These are phyloP conservation scores for Candida sp. DNA, from an alignment of 1,139 yeast genomes.

Conservation along the genomic window DNA sequence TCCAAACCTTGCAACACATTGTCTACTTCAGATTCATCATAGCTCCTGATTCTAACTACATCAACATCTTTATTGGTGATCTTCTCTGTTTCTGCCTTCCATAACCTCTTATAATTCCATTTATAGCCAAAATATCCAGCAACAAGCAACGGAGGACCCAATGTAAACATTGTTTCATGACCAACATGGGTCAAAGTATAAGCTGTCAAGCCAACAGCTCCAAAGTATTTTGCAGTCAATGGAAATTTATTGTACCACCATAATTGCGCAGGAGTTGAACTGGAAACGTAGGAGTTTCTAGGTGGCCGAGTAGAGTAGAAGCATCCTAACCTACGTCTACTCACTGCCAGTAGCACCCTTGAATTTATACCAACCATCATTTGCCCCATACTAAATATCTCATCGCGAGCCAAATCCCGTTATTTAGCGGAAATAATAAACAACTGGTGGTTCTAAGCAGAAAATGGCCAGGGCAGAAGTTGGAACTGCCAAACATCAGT, in stretches of 20 bases:
- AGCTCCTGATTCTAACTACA: slow-evolving; percentile 21
- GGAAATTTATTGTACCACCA: slow-evolving; percentile 29
- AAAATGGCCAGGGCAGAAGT: slow-evolving; percentile 50
- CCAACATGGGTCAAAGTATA: slow-evolving; percentile 32
- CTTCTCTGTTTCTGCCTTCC: background rate
- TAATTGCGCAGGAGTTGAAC: slow-evolving; percentile 19
- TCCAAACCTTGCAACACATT: slow-evolving; percentile 36
- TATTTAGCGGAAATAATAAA: background rate
- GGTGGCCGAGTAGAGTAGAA: slow-evolving; percentile 17
- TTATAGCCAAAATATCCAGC: slow-evolving; percentile 22
- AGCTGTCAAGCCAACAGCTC: slow-evolving; percentile 23
- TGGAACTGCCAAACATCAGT: slow-evolving; percentile 79
- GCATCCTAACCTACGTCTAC: too few relatives aligned
- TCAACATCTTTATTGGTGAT: slow-evolving; percentile 9
- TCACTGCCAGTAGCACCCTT: too few relatives aligned
- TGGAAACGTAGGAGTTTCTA: slow-evolving; percentile 27
- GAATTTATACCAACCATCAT: background rate
- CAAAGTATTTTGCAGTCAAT: slow-evolving; percentile 24
- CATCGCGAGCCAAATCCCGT: background rate
- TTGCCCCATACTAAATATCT: background rate
- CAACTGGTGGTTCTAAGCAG: background rate
- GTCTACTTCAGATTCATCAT: slow-evolving; percentile 30
- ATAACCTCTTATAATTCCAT: background rate
- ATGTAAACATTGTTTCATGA: slow-evolving; percentile 30
- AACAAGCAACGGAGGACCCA: slow-evolving; percentile 34